Evolutionary conservation across 1,139 yeast species (phyloP), one percentile per base, ranked within the genome.

Genomic region (Ogataea hybrid): DNA sequence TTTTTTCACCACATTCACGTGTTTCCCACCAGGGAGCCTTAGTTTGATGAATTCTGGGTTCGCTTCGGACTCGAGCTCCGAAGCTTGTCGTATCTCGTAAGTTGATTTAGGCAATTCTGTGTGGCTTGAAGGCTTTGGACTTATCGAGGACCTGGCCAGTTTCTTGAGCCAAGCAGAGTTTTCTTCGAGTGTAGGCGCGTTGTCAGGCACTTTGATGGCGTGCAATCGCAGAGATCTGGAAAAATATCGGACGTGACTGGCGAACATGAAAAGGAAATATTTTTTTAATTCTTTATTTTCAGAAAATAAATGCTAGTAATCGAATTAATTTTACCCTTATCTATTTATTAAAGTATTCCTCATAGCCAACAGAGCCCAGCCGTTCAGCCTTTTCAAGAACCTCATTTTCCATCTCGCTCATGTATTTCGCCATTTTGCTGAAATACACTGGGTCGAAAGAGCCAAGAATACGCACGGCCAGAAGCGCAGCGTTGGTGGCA

Each of bases 401-500:
- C 62, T 89, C 97, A 43, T 73, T 75, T 63, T 88, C 96, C 86
- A 89, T 92, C 47, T 71, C 72, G 49, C 68, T 65, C 78, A 85
- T 74, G 65, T 87, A 92, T 50, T 72, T 74, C 50, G 79, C 81
- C 85, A 92, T 81, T 61, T 79, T 81, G 39, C 73, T 70, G 50
- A 83, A 73, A 71, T 87, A 84, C 49, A 73, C 71, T 29, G 76
- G 69, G 57, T 85, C 80, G 50, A 59, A 71, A 11, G 82, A 79
- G 23, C 96, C 97, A 43, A 94, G 69, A 36, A 92, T 86, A 61
- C 97, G 77, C 28, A 89, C 69, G 2, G 99, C 98, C 55, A 92
- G 71, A 47, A 92, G 70, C 2, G 96, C 99, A 15, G 99, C 99
- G 62, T 92, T 92, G 28, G 96, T 92, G 53, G 96, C 79, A 63